Base-by-base conservation (phyloP, 2,329 filamentous ascomycete species). In the Aspergillus brasiliensis region DNA sequence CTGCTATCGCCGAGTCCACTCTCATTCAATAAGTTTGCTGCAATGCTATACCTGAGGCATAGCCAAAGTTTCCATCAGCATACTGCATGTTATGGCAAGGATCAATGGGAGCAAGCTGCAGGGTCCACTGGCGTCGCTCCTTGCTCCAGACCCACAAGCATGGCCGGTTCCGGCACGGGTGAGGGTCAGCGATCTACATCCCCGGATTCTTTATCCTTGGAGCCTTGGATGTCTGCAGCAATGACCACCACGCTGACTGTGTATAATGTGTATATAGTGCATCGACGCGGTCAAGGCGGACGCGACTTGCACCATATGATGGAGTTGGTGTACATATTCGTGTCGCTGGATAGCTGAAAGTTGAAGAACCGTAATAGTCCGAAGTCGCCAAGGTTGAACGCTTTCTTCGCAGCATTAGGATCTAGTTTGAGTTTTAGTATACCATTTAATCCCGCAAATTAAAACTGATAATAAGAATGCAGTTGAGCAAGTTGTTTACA, bases 161-260 rank as follows among this genome's bases (percentile, higher is more conserved):
- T 48, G 15, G 23, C 23, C 23, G 19, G 44, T 15, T 28, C 23
- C 44, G 44, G 44, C 44, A 48, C 23, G 44, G 17, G 23, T 13
- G 44, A n/a, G 8, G 11, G 21, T 15, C 19, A 48, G 44, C 23
- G 44, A 15, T 15, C 25, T 48, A 23, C 11, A 48, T 10, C 17
- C 21, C n/a, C 23, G 17, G 19, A 57, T 15, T 7, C 13, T 31
- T 21, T 10, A 11, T 3, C 6, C 31, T 34, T 51, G 25, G 31
- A 8, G 8, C 6, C 31, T 34, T 51, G 25, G 31, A 8, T 5
- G 31, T 13, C 8, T 8, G 11, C 27, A 67, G 65, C 38, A 65
- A 61, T 25, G 40, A 5, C 31, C 2, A 34, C 5, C 13, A 34
- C 13, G 10, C 11, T 23, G 19, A 15, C 15, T n/a, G 7, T 19